Conservation (phyloP, 2,329 filamentous ascomycete genomes). For the Setomelanomma holmii region DNA sequence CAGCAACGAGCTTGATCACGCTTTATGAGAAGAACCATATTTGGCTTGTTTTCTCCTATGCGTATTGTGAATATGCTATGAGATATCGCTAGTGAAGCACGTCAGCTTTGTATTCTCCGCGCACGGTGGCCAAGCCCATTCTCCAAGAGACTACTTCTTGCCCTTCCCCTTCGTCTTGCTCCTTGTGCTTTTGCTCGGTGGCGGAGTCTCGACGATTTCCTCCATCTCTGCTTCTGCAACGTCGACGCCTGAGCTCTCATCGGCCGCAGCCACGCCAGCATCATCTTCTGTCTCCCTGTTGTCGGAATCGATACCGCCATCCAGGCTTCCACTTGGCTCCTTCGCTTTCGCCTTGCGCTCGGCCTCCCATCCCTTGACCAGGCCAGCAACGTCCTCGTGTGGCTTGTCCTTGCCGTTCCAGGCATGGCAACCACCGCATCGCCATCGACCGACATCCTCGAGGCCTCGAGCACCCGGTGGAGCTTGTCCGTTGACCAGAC, state of each 20-base stretch:
- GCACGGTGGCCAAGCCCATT: no score
- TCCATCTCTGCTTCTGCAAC: constrained; percentile 29
- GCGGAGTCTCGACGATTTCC: constrained; percentile 28
- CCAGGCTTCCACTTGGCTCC: constrained; percentile 9
- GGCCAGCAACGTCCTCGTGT: constrained; percentile 66
- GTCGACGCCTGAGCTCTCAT: constrained; percentile 14
- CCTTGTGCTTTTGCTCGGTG: constrained; percentile 49
- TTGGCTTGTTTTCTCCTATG: no score
- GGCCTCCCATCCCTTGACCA: constrained; percentile 48
- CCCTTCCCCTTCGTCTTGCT: constrained; percentile 51
- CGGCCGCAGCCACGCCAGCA: constrained; percentile 17
- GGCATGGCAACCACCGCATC: constrained; percentile 82
- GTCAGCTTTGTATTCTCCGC: no score
- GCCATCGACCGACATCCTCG: constrained; percentile 85
- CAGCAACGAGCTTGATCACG: no score
- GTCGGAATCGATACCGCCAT: constrained; percentile 25
- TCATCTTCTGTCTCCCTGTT: constrained; percentile 35
- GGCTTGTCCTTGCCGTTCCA: constrained; percentile 84
- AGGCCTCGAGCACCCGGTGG: constrained; percentile 81
- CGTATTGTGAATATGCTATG: not conserved
- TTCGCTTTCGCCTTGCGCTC: constrained; percentile 59
- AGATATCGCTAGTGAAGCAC: not conserved
- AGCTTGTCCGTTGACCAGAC: constrained; percentile 93
- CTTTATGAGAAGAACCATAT: no score
- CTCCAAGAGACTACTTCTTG: constrained; percentile 40